phyloP scores from a whole-genome alignment of 148 eudicot species.

The Chenopodium suecicum region DNA sequence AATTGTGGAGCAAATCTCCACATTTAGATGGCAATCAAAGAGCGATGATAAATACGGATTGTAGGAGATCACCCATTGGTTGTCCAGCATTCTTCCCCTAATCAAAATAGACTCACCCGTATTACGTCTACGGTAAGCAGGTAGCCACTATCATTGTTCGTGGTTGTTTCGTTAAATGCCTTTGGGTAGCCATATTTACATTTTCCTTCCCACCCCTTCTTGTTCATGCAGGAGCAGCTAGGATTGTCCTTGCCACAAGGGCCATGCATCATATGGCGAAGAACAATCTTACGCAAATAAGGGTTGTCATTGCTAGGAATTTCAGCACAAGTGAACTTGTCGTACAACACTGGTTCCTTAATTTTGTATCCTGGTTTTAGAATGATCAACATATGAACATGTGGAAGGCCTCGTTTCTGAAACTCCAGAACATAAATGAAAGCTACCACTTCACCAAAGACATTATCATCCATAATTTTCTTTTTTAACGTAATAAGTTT shows the following conservation, averaged over 20 bases:
- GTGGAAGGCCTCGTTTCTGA: not conserved
- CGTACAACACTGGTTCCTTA: not conserved
- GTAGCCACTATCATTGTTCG: not conserved
- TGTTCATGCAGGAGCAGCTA: not conserved
- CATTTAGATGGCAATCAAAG: no score
- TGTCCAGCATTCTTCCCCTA: not conserved
- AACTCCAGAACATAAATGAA: conserved; percentile 2
- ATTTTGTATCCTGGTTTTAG: not conserved
- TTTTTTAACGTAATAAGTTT: not conserved
- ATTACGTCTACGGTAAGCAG: not conserved
- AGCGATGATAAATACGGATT: not conserved
- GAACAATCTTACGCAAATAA: not conserved
- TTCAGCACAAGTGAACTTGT: not conserved
- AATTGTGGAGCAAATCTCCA: not conserved
- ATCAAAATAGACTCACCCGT: not conserved
- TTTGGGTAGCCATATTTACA: not conserved
- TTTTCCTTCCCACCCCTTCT: no score
- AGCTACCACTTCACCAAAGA: not conserved
- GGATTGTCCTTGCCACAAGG: not conserved
- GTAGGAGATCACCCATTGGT: not conserved
- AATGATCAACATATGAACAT: conserved; percentile 1
- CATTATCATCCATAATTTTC: not conserved
- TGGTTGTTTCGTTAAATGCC: not conserved
- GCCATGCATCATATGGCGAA: conserved; percentile 12
- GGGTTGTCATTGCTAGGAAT: not conserved